Percentiles rank a stretch among this genome's conserved stretches.
These are phyloP conservation scores for Spergularia azorica DNA, from an alignment of 179 eudicot species.

Conservation along the genomic window DNA sequence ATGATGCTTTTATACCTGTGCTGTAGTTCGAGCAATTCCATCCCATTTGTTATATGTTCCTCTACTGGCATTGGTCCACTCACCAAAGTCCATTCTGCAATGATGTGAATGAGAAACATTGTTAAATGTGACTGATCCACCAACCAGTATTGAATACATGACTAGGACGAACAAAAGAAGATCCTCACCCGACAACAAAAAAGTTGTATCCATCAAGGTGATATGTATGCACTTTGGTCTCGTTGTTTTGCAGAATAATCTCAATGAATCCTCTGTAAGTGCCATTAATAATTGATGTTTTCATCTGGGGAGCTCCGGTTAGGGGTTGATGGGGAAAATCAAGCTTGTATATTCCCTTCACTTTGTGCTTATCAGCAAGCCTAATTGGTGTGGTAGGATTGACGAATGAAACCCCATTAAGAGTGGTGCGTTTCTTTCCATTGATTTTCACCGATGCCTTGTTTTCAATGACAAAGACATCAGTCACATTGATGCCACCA, in stretches of 20 bases:
- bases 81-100: constrained; percentile 87
- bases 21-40: constrained; percentile 85
- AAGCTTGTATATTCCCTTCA: constrained; percentile 71
- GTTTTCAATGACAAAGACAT: constrained; percentile 62
- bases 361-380: constrained; percentile 73
- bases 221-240: constrained; percentile 70
- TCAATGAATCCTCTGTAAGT: constrained; percentile 81
- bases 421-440: constrained; percentile 59
- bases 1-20: constrained; percentile 48
- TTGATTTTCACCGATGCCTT: constrained; percentile 60
- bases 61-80: constrained; percentile 79
- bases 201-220: constrained; percentile 82
- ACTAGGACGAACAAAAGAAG: constrained; percentile 4
- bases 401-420: constrained; percentile 80
- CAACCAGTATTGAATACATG: not conserved
- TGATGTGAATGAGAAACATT: not conserved
- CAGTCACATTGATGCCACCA: constrained; percentile 80
- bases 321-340: constrained; percentile 76
- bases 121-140: constrained; percentile 3
- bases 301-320: constrained; percentile 59
- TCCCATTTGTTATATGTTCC: constrained; percentile 98
- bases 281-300: constrained; percentile 78
- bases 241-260: constrained; percentile 77
- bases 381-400: constrained; percentile 84
- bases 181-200: constrained; percentile 79